Evolutionary conservation across 768 basidiomycete genomes (phyloP).

Genomic region (Pilatotrama ljubarskyi): DNA sequence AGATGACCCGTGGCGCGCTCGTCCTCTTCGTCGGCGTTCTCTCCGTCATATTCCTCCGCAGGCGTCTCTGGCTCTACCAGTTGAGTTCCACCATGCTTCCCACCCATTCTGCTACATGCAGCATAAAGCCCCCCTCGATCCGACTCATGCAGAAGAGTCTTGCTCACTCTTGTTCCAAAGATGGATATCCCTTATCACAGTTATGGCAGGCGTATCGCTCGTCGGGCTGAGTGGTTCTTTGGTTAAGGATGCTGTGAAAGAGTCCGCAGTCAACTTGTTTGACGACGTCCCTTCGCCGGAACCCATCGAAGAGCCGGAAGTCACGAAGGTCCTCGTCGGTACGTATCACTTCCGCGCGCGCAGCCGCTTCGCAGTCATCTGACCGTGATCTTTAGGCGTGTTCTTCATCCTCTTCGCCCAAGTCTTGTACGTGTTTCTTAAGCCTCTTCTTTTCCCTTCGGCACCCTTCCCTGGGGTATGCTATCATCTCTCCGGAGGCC

Average conservation of each 20-base stretch:
- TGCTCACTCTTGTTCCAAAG: slow-evolving; percentile 39
- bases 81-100: slow-evolving; percentile 35
- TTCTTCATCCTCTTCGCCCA: slow-evolving; percentile 93
- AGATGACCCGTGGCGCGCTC: slow-evolving; percentile 92
- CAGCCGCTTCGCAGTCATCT: slow-evolving; percentile 16
- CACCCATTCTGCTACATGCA: slow-evolving; percentile 17
- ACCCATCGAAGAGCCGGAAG: slow-evolving; percentile 56
- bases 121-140: slow-evolving; percentile 2
- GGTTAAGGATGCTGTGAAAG: slow-evolving; percentile 70
- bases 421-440: slow-evolving; percentile 66
- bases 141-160: not conserved
- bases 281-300: slow-evolving; percentile 39
- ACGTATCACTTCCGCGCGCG: slow-evolving; percentile 28
- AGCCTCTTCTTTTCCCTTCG: slow-evolving; percentile 17
- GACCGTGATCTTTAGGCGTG: slow-evolving; percentile 56
- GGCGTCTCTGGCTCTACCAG: slow-evolving; percentile 88
- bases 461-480: not conserved
- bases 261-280: slow-evolving; percentile 36
- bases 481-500: not conserved
- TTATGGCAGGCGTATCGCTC: slow-evolving; percentile 80
- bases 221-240: slow-evolving; percentile 91
- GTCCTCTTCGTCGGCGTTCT: slow-evolving; percentile 93
- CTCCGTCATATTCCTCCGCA: slow-evolving; percentile 86
- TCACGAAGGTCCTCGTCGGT: slow-evolving; percentile 77
- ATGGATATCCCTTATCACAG: slow-evolving; percentile 88